phyloP scores from a whole-genome alignment of 2,329 filamentous ascomycete genomes.

The Epichloe amarillans region DNA sequence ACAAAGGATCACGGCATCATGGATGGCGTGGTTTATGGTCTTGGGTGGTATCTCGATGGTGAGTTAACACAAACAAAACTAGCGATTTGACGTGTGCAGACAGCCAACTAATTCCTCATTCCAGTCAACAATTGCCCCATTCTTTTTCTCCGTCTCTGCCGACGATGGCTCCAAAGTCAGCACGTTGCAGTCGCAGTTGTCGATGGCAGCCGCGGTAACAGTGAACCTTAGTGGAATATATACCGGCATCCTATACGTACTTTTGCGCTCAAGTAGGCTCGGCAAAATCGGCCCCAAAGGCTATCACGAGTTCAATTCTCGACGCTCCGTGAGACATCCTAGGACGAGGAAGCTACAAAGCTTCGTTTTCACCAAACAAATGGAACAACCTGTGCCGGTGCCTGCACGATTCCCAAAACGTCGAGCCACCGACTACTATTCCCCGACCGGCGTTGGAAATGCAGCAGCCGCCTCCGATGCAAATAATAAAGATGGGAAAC shows the following conservation, averaged over 20 bases:
- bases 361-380: slow-evolving; percentile 10
- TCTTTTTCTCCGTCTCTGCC: slow-evolving; percentile 46
- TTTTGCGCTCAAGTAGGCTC: slow-evolving; percentile 49
- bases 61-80: slow-evolving; percentile 16
- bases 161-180: slow-evolving; percentile 25
- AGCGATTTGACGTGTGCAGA: not conserved
- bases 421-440: not conserved
- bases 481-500: too few species aligned
- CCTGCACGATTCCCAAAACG: not conserved
- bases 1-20: slow-evolving; percentile 50
- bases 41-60: slow-evolving; percentile 46
- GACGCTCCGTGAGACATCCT: slow-evolving; percentile 12
- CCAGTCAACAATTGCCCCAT: slow-evolving; percentile 47
- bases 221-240: slow-evolving; percentile 53
- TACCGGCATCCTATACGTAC: slow-evolving; percentile 52
- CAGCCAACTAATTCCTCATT: not conserved
- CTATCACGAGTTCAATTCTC: slow-evolving; percentile 30
- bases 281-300: slow-evolving; percentile 37
- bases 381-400: slow-evolving; percentile 10
- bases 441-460: not conserved
- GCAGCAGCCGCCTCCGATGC: not conserved
- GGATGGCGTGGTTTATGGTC: slow-evolving; percentile 55
- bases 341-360: slow-evolving; percentile 4
- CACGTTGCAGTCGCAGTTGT: slow-evolving; percentile 26
- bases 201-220: slow-evolving; percentile 52